These are phyloP conservation scores for Babesia divergens DNA, from an alignment of 169 alveolate species.

Conservation along the genomic window DNA sequence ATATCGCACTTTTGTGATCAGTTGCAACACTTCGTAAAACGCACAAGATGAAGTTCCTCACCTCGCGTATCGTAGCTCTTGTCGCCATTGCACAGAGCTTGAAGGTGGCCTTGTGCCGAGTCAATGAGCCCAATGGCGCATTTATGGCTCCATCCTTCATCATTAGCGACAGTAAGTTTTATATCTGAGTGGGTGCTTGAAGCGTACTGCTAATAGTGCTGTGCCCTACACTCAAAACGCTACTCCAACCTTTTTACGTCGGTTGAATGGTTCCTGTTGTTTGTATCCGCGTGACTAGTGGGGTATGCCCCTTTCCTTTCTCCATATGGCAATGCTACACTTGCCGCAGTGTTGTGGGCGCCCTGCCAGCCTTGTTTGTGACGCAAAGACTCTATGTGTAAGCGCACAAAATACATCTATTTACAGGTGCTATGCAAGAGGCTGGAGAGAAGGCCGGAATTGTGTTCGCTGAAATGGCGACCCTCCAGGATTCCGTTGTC, in stretches of 20 bases:
- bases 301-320: too few relatives aligned
- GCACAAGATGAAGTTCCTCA: slow-evolving; percentile 7
- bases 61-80: not conserved
- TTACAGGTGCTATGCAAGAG: not conserved
- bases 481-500: slow-evolving; percentile 23
- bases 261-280: too few relatives aligned
- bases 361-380: too few relatives aligned
- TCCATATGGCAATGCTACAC: too few relatives aligned
- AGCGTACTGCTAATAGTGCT: too few relatives aligned
- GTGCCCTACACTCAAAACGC: too few relatives aligned
- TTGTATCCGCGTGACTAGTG: too few relatives aligned
- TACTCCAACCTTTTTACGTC: too few relatives aligned
- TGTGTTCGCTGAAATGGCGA: slow-evolving; percentile 28
- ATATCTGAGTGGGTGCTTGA: not conserved
- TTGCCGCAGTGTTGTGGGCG: too few relatives aligned
- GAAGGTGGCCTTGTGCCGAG: not conserved
- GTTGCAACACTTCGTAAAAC: too few relatives aligned
- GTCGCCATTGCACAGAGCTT: not conserved
- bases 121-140: not conserved
- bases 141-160: slow-evolving; percentile 11
- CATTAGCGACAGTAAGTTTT: not conserved
- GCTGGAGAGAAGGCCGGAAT: not conserved
- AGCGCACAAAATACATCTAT: not conserved
- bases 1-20: too few relatives aligned
- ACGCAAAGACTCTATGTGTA: not conserved